phyloP scores from a whole-genome alignment of 2,329 filamentous ascomycete genomes.

The Sclerotinia minor region DNA sequence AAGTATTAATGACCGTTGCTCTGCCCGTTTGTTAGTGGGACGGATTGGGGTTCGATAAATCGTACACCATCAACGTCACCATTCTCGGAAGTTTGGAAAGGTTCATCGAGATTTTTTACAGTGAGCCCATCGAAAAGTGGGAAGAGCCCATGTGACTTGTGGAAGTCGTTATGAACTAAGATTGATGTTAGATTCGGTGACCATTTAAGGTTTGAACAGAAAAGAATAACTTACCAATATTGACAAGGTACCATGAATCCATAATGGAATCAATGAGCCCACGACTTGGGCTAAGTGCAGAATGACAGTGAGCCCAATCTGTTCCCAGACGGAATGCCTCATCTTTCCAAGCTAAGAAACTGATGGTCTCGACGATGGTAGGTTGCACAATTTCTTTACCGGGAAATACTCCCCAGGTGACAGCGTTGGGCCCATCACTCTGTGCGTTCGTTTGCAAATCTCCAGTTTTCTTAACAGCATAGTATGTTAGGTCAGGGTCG shows the following conservation, averaged over 20 bases:
- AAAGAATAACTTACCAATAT: slow-evolving; percentile 69
- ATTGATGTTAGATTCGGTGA: slow-evolving; percentile 28
- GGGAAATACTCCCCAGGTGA: slow-evolving; percentile 98
- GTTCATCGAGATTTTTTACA: slow-evolving; percentile 62
- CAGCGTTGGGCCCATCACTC: slow-evolving; percentile 88
- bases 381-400: slow-evolving; percentile 99
- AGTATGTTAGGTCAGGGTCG: slow-evolving; percentile 85
- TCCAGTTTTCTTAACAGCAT: slow-evolving; percentile 83
- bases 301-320: slow-evolving; percentile 93
- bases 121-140: slow-evolving; percentile 77
- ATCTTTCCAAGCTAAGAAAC: slow-evolving; percentile 97
- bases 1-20: slow-evolving; percentile 24
- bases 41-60: slow-evolving; percentile 28
- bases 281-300: slow-evolving; percentile 72
- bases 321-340: slow-evolving; percentile 90
- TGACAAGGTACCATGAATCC: slow-evolving; percentile 89
- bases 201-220: background rate
- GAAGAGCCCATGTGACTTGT: slow-evolving; percentile 78
- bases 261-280: slow-evolving; percentile 79
- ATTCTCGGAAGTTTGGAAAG: slow-evolving; percentile 33
- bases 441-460: slow-evolving; percentile 81
- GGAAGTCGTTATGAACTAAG: slow-evolving; percentile 95
- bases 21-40: slow-evolving; percentile 33
- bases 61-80: slow-evolving; percentile 29
- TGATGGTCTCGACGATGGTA: slow-evolving; percentile 97